These are phyloP conservation scores for Chrysochromulina tobinii DNA, from an alignment of 78 protist species.

Conservation along the genomic window DNA sequence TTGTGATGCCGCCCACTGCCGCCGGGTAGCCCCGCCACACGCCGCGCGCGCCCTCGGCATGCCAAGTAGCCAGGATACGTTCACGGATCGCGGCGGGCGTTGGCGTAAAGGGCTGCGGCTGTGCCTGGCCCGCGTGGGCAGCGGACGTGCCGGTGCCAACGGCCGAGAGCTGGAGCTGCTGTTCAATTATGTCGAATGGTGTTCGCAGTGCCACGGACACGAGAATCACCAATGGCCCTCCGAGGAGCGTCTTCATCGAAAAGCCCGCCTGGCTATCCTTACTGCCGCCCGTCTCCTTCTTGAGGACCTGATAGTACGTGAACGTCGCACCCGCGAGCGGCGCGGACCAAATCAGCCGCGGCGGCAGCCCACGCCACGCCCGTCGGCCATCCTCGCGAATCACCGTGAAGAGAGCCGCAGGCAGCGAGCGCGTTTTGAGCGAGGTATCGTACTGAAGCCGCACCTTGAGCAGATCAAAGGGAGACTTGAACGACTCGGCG, in stretches of 20 bases:
- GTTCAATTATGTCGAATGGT: slow-evolving; percentile 5
- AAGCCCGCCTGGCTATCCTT: no score
- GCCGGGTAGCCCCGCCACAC: slow-evolving; percentile 4
- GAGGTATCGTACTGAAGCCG: neutral
- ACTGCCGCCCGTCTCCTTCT: neutral
- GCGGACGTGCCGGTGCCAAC: no score
- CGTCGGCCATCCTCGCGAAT: neutral
- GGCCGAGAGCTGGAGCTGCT: neutral
- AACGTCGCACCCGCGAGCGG: neutral
- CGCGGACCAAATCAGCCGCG: neutral
- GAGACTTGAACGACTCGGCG: neutral
- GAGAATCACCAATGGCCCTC: neutral
- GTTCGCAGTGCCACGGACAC: neutral
- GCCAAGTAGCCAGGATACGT: neutral
- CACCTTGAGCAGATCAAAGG: neutral
- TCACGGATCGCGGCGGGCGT: no score
- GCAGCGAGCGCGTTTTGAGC: neutral
- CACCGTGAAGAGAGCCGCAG: neutral
- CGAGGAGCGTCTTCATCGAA: neutral
- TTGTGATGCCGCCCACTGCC: neutral
- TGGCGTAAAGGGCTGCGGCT: no score
- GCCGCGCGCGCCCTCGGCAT: neutral
- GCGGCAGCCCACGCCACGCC: slow-evolving; percentile 3
- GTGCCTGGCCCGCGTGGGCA: no score
- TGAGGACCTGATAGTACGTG: slow-evolving; percentile 15